Conservation (phyloP, 2,329 filamentous ascomycete species). For the Aspergillus tamarii region DNA sequence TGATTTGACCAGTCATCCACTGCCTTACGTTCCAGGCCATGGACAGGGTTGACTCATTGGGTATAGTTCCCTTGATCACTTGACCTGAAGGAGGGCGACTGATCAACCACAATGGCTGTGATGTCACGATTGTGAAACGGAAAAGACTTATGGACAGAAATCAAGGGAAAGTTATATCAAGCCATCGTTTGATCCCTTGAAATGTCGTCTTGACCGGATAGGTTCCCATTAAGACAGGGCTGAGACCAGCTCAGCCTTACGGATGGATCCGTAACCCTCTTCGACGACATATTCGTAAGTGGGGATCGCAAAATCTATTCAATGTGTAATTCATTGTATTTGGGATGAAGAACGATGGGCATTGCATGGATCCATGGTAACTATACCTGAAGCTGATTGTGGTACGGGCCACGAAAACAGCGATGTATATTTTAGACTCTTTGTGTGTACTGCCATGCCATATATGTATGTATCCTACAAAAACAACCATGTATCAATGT, state of each 20-base stretch:
- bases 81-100: neutral
- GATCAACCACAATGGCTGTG: neutral
- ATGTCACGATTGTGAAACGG: neutral
- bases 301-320: neutral
- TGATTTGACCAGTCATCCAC: slow-evolving; percentile 1
- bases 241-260: slow-evolving; percentile 2
- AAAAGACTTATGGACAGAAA: neutral
- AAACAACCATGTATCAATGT: neutral
- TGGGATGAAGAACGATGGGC: neutral
- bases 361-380: neutral
- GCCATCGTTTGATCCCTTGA: neutral
- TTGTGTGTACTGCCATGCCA: neutral
- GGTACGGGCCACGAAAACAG: neutral
- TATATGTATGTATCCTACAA: too few relatives aligned
- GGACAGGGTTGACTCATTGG: neutral
- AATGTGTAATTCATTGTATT: neutral
- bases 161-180: neutral
- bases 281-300: neutral
- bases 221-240: neutral
- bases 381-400: neutral
- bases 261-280: neutral
- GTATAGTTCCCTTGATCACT: neutral
- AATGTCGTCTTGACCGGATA: neutral
- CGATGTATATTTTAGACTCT: neutral
- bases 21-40: neutral